phyloP scores from a whole-genome alignment of 2,329 filamentous ascomycete genomes.

The Cordyceps tenuipes region DNA sequence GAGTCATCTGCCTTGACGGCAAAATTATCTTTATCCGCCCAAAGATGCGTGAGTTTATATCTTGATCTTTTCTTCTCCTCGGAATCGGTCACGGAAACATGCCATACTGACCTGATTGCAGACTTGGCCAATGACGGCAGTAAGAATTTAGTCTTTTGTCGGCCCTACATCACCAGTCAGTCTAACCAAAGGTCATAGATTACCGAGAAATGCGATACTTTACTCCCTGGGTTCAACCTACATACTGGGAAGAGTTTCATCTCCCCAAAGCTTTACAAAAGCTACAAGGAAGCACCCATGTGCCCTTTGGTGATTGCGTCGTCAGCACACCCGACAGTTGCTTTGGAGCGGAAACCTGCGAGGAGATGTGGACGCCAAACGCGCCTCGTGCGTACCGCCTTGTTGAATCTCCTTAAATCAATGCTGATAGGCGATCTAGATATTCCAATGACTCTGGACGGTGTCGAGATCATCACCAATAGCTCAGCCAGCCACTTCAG shows the following conservation, averaged over 20 bases:
- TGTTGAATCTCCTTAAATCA: too few species aligned
- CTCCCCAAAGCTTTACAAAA: slow-evolving; percentile 24
- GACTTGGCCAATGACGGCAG: slow-evolving; percentile 26
- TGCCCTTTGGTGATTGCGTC: slow-evolving; percentile 34
- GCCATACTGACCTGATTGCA: too few species aligned
- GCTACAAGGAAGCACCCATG: slow-evolving; percentile 25
- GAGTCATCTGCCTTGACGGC: slow-evolving; percentile 26
- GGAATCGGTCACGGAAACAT: too few species aligned
- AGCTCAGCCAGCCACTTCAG: slow-evolving; percentile 57
- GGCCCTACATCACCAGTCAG: too few species aligned
- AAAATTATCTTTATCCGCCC: slow-evolving; percentile 19
- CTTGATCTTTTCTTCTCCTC: too few species aligned
- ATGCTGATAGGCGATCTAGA: too few species aligned
- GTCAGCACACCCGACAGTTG: slow-evolving; percentile 30
- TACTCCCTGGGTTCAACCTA: slow-evolving; percentile 30
- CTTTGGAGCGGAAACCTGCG: slow-evolving; percentile 33
- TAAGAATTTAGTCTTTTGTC: too few species aligned
- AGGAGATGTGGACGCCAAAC: slow-evolving; percentile 26
- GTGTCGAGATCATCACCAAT: slow-evolving; percentile 66
- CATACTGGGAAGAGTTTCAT: slow-evolving; percentile 29
- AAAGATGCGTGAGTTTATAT: slow-evolving; percentile 11
- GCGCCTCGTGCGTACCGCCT: slow-evolving; percentile 34
- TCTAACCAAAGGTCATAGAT: slow-evolving; percentile 10
- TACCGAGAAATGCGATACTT: slow-evolving; percentile 34
- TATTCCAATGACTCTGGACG: slow-evolving; percentile 27